Conservation (phyloP, 202 grass and related monocot species). For the Zizania palustris region DNA sequence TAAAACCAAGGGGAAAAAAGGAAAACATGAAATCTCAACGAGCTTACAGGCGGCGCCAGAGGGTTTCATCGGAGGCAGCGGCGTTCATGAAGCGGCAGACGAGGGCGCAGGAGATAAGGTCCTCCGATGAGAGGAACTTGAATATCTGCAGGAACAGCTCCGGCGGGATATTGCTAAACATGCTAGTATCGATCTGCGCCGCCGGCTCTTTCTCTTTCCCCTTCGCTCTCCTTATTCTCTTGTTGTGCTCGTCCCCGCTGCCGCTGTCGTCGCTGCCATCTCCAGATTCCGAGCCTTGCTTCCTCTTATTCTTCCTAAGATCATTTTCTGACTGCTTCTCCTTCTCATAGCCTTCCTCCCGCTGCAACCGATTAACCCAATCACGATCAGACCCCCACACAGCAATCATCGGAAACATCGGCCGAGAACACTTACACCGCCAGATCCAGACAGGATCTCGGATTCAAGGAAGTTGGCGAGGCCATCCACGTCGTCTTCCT, state of each 20-base stretch:
- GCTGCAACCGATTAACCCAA: background rate
- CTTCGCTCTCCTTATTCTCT: constrained; percentile 38
- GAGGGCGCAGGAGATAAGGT: constrained; percentile 78
- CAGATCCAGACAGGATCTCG: constrained; percentile 72
- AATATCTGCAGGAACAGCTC: constrained; percentile 86
- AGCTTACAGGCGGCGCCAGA: constrained; percentile 92
- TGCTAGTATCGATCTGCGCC: constrained; percentile 61
- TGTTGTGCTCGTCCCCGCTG: constrained; percentile 48
- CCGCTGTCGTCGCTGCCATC: constrained; percentile 23
- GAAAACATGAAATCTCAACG: background rate
- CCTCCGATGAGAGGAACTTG: constrained; percentile 96
- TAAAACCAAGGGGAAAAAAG: background rate
- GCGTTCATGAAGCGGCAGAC: constrained; percentile 85
- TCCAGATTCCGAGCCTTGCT: constrained; percentile 14
- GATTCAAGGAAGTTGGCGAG: constrained; percentile 84
- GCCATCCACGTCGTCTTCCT: constrained; percentile 67
- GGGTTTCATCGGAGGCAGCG: constrained; percentile 81
- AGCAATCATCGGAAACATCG: background rate
- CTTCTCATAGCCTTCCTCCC: background rate
- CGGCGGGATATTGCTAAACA: constrained; percentile 63
- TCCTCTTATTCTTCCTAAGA: constrained; percentile 40
- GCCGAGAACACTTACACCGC: constrained; percentile 36
- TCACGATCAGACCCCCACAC: constrained; percentile 2
- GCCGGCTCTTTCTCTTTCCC: constrained; percentile 43
- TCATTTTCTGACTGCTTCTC: background rate